Base-by-base conservation (phyloP, 2,329 filamentous ascomycete species). In the Fusarium scirpi region DNA sequence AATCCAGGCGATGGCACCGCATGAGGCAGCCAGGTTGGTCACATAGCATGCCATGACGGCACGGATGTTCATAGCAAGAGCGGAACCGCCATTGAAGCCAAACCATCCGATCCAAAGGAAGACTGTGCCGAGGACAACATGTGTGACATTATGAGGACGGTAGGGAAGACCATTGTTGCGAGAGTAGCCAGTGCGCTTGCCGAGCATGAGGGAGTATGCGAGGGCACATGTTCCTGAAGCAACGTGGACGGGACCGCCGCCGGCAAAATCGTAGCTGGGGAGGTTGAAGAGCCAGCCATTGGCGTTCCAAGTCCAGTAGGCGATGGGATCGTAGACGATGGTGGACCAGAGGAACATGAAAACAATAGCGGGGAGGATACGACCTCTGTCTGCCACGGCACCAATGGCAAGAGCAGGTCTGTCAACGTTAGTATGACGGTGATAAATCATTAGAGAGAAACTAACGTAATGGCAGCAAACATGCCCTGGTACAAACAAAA, bases 71-170 rank as follows among this genome's bases (percentile, higher is more conserved):
- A 93, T 92, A 63, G 88, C 87, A 45, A 97, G 85, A 4, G 94
- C 94, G 6, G 91, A 88, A 67, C 94, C 94, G 57, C 93, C 94
- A 81, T 97, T 98, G 88, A 98, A 98, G 51, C 94, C 94, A 78
- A 97, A 96, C 94, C 94, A 98, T 62, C 94, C 94, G 47, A 97
- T 92, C 94, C 94, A 98, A 52, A 97, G 86, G 80, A 91, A 87
- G 27, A 91, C 87, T 6, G 92, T 93, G 24, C 92, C 91, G 48
- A 94, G 84, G 49, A 93, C 89, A 70, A 93, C 89, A 73, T 92
- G 85, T 62, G 91, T 92, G 46, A 92, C 90, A 76, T 92, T 93
- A 80, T 94, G 91, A 11, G 91, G 90, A 32, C 88, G 86, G 82
- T 91, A 91, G 6, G 89, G 88, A 6, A 90, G 86, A 46, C 89